Base-by-base conservation (phyloP, 192 early-diverging fungal genomes). In the Mortierella hygrophila region DNA sequence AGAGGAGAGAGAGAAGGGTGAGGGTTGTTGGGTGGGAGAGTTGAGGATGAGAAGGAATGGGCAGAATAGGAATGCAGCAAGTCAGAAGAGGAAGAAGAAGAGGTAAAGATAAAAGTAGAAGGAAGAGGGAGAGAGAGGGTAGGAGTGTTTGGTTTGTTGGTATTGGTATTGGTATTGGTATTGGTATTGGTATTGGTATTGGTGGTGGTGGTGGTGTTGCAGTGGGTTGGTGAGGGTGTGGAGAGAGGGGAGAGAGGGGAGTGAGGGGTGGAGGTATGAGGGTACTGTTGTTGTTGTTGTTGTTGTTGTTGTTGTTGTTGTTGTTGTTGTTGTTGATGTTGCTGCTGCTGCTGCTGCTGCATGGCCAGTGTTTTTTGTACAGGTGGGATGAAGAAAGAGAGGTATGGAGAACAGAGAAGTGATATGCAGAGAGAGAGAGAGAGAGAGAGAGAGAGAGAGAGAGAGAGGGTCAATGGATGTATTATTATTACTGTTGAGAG, bases 21-120 rank as follows among this genome's bases (percentile, higher is more conserved):
- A 18, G 18, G 32, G 29, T 18, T 65, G 46, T 29, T 35, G 46
- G 54, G 26, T 60, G 47, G 32, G 38, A 63, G 20, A 55, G 54
- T 21, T 47, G 54, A 42, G 57, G 57, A 23, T 32, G 35, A 57
- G 54, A 40, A 40, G 55, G 54, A 57, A 54, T 55, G 38, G 55
- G 38, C 60, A 32, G 26, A 65, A 65, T 65, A 65, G 60, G 60
- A 75, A 65, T 65, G 60, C 11, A 63, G 35, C 68, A 63, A 63
- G 40, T 47, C 60, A 40, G 65, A 29, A 68, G 63, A 47, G 0
- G 60, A 40, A 40, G 74, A 57, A 57, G 74, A 54, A 40, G 47
- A 37, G 21, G 74, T 13, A 54, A 32, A 32, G 13, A 46, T 11
- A 68, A 42, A 47, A 57, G 49, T 38, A 29, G 26, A 68, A 38